Conservation (phyloP, 208 protist species). For the Leishmania gerbilli region DNA sequence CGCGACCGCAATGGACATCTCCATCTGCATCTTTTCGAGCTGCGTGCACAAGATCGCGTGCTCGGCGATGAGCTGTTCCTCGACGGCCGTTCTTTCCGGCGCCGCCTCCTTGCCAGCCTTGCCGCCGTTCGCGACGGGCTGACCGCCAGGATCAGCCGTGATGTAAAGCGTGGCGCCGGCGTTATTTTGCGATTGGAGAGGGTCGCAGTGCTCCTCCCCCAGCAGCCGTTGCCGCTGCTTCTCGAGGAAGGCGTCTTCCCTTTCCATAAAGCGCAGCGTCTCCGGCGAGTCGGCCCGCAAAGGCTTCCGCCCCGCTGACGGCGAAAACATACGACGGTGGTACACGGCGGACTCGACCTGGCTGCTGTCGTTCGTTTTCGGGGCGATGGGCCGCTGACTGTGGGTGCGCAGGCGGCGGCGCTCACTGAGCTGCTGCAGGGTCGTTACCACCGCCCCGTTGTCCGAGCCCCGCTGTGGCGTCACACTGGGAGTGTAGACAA, state of each 20-base stretch:
- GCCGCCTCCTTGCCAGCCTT: background rate
- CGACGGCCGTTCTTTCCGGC: slow-evolving; percentile 26
- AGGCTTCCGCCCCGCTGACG: background rate
- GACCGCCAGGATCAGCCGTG: slow-evolving; percentile 5
- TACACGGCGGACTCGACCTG: slow-evolving; percentile 41
- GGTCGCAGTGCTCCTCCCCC: slow-evolving; percentile 21
- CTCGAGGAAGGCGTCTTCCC: slow-evolving; percentile 34
- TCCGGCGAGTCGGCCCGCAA: slow-evolving; percentile 35
- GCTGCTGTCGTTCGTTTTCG: slow-evolving; percentile 29
- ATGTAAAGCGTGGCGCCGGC: background rate
- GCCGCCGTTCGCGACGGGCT: background rate
- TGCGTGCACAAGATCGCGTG: slow-evolving; percentile 37
- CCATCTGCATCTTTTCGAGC: slow-evolving; percentile 52
- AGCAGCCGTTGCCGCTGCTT: slow-evolving; percentile 15
- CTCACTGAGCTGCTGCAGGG: background rate
- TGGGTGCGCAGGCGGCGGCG: slow-evolving; percentile 41
- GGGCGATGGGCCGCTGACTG: slow-evolving; percentile 18
- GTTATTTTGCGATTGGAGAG: background rate
- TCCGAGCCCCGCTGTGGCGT: slow-evolving; percentile 16
- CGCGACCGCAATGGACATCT: slow-evolving; percentile 28
- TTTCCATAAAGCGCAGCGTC: slow-evolving; percentile 33
- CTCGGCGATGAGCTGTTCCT: slow-evolving; percentile 44
- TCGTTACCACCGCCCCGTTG: background rate
- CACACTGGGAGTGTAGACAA: slow-evolving; percentile 20
- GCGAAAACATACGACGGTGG: slow-evolving; percentile 8